A percentile compares a stretch with the other conserved stretches of the same genome.
These are phyloP conservation scores for Colletotrichum eremochloae DNA, from an alignment of 2,329 filamentous ascomycete species.

Conservation along the genomic window DNA sequence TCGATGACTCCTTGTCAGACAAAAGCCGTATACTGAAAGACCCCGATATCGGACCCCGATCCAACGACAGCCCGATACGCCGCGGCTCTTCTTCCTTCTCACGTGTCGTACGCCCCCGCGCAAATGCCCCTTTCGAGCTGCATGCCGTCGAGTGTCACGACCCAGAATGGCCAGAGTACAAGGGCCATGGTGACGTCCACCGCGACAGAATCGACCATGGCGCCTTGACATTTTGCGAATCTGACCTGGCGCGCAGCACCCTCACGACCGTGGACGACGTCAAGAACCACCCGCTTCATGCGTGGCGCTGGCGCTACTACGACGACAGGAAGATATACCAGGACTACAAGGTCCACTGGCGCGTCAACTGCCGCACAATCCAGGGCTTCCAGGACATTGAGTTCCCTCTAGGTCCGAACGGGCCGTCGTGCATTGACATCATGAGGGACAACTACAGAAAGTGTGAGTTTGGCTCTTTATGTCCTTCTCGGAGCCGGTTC, in stretches of 20 bases:
- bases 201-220: background rate
- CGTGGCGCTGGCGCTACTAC: constrained; percentile 9
- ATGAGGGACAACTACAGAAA: background rate
- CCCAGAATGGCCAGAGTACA: background rate
- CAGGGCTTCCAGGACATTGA: background rate
- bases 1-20: no score
- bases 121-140: background rate
- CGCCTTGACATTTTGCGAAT: background rate
- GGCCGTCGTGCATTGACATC: background rate
- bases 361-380: background rate
- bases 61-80: constrained; percentile 47
- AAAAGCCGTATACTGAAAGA: background rate
- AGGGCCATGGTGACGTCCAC: background rate
- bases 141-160: background rate
- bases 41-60: background rate
- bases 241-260: background rate
- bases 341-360: constrained; percentile 16
- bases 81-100: constrained; percentile 17
- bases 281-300: background rate
- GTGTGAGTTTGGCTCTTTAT: background rate
- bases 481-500: background rate
- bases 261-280: constrained; percentile 12
- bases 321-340: background rate
- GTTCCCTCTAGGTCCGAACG: background rate
- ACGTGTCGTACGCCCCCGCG: background rate